These are phyloP conservation scores for Fusarium zealandicum DNA, from an alignment of 2,329 filamentous ascomycete genomes.

Conservation along the genomic window DNA sequence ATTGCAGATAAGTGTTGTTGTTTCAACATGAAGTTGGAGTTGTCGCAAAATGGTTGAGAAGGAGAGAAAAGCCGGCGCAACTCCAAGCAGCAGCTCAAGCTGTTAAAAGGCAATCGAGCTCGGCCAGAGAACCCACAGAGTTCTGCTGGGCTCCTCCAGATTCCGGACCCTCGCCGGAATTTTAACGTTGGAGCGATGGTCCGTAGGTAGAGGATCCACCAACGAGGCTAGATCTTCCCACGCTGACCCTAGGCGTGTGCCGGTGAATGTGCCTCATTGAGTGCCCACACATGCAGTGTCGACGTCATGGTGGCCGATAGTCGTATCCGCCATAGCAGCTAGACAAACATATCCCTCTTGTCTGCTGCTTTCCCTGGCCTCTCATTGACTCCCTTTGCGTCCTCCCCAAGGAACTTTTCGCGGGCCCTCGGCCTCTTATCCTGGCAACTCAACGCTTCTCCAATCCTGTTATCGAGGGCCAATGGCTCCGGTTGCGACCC, in stretches of 20 bases:
- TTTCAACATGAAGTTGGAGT: conserved; percentile 38
- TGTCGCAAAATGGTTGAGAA: conserved; percentile 24
- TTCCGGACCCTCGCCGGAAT: conserved; percentile 40
- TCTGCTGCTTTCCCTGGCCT: conserved; percentile 24
- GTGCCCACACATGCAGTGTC: conserved; percentile 35
- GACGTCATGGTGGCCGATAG: conserved; percentile 39
- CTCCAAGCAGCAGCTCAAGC: conserved; percentile 25
- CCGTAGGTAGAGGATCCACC: conserved; percentile 37
- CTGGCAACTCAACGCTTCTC: conserved; percentile 17
- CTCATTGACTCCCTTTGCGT: conserved; percentile 31
- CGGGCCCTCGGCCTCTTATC: conserved; percentile 26
- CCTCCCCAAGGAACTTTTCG: conserved; percentile 23
- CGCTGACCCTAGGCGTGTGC: conserved; percentile 34
- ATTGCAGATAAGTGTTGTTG: conserved; percentile 39
- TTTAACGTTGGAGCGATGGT: conserved; percentile 40
- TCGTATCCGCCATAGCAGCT: conserved; percentile 30
- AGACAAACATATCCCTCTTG: conserved; percentile 29
- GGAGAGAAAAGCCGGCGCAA: conserved; percentile 9
- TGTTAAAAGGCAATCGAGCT: conserved; percentile 27
- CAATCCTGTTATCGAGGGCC: conserved; percentile 17
- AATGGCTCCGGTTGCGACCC: conserved; percentile 23
- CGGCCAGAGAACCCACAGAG: conserved; percentile 22
- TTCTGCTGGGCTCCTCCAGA: conserved; percentile 22
- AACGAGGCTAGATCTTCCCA: conserved; percentile 32
- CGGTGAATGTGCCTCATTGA: conserved; percentile 34